phyloP scores from a whole-genome alignment of 192 early-diverging fungal genomes.

The Glomus cerebriforme region DNA sequence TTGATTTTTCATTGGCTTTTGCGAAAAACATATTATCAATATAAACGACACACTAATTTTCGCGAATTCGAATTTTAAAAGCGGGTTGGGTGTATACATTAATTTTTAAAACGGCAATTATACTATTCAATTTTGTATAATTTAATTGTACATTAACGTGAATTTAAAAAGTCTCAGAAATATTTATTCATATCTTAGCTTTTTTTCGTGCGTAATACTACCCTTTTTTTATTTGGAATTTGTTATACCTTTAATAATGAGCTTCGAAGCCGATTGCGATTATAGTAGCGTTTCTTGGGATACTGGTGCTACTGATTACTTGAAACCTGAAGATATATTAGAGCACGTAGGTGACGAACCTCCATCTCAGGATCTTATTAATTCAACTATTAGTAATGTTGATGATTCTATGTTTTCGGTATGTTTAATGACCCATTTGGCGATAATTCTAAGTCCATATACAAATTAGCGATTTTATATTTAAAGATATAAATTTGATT shows the following conservation, averaged over 20 bases:
- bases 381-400: neutral
- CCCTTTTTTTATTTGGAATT: neutral
- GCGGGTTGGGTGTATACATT: neutral
- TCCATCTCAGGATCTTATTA: neutral
- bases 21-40: no score
- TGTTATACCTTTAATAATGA: neutral
- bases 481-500: neutral
- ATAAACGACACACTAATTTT: neutral
- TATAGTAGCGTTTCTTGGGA: constrained; percentile 27
- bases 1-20: no score
- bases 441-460: neutral
- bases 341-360: neutral
- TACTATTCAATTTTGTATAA: neutral
- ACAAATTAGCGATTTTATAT: neutral
- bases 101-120: neutral
- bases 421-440: neutral
- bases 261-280: neutral
- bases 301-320: constrained; percentile 2
- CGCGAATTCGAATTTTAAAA: neutral
- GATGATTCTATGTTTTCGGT: constrained; percentile 12
- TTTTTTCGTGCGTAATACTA: neutral
- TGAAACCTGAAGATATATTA: constrained; percentile 6
- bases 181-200: no score
- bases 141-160: neutral
- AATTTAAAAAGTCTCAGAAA: neutral